Percentiles rank a stretch among this genome's conserved stretches.
Evolutionary conservation across 257 asterid genomes (phyloP).

Genomic region (Jasminum sambac): DNA sequence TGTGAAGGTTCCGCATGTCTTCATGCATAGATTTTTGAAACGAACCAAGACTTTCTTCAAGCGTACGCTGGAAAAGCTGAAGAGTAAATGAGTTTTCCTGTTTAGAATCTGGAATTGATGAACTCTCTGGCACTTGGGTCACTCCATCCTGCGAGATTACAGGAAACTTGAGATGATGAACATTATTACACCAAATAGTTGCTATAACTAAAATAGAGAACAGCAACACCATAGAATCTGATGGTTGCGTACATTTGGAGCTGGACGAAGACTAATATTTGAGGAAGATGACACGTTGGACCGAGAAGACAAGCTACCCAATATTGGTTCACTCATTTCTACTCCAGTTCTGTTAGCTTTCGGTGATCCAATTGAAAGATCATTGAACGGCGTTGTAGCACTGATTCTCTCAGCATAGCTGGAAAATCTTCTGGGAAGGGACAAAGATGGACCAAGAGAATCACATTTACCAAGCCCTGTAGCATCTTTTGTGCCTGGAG

Average conservation of each 20-base stretch:
- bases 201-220: slow-evolving; percentile 11
- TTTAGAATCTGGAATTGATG: slow-evolving; percentile 54
- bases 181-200: slow-evolving; percentile 16
- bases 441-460: slow-evolving; percentile 52
- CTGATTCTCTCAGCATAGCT: slow-evolving; percentile 96
- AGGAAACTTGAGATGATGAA: slow-evolving; percentile 13
- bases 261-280: slow-evolving; percentile 45
- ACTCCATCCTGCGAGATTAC: slow-evolving; percentile 59
- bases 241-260: slow-evolving; percentile 59
- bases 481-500: slow-evolving; percentile 44
- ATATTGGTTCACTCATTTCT: slow-evolving; percentile 81
- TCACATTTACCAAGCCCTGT: slow-evolving; percentile 54
- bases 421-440: slow-evolving; percentile 68
- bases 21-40: slow-evolving; percentile 89
- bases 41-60: slow-evolving; percentile 81
- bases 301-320: slow-evolving; percentile 62
- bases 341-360: slow-evolving; percentile 87
- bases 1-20: slow-evolving; percentile 87
- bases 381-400: slow-evolving; percentile 61
- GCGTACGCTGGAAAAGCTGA: slow-evolving; percentile 90
- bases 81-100: slow-evolving; percentile 80
- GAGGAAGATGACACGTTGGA: slow-evolving; percentile 55
- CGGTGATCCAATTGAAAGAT: slow-evolving; percentile 66
- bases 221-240: slow-evolving; percentile 15
- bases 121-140: slow-evolving; percentile 40